Evolutionary conservation across 2,329 filamentous ascomycete species (phyloP).

Genomic region (Beauveria bassiana): DNA sequence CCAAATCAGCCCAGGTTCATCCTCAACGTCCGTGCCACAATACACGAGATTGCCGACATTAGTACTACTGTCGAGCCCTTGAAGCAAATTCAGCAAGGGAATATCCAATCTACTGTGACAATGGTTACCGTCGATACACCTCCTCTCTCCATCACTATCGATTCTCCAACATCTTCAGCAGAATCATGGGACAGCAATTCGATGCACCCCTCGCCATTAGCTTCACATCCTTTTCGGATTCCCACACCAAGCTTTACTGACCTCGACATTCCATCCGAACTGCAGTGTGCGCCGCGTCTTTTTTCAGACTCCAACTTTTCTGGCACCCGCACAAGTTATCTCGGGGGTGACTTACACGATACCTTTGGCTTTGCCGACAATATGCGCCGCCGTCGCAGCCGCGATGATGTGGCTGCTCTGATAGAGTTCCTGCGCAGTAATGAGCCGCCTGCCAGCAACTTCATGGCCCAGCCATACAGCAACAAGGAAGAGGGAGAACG

Average conservation of each 20-base stretch:
- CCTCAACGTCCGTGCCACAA: conserved; percentile 8
- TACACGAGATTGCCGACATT: background rate
- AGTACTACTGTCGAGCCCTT: background rate
- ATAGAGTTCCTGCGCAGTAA: conserved; percentile 43
- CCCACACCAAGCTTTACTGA: conserved; percentile 6
- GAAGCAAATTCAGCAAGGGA: background rate
- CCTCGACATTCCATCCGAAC: conserved; percentile 5
- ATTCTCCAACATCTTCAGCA: background rate
- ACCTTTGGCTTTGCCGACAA: background rate
- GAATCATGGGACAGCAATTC: conserved; percentile 6
- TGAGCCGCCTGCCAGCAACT: conserved; percentile 41
- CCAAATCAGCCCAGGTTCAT: background rate
- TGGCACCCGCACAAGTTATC: conserved; percentile 10
- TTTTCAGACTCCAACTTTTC: background rate
- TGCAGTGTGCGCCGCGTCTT: conserved; percentile 1
- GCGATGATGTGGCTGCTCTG: conserved; percentile 28
- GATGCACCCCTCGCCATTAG: conserved; percentile 10
- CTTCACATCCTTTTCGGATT: conserved; percentile 11
- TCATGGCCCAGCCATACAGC: conserved; percentile 37
- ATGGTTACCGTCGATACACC: background rate
- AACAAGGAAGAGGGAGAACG: conserved; percentile 22
- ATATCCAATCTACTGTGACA: background rate
- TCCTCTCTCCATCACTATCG: conserved; percentile 6
- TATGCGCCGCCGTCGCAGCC: conserved; percentile 1
- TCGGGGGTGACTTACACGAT: conserved; percentile 10